phyloP scores from a whole-genome alignment of 2,329 filamentous ascomycete genomes.

The Chaetomium olivaceum region DNA sequence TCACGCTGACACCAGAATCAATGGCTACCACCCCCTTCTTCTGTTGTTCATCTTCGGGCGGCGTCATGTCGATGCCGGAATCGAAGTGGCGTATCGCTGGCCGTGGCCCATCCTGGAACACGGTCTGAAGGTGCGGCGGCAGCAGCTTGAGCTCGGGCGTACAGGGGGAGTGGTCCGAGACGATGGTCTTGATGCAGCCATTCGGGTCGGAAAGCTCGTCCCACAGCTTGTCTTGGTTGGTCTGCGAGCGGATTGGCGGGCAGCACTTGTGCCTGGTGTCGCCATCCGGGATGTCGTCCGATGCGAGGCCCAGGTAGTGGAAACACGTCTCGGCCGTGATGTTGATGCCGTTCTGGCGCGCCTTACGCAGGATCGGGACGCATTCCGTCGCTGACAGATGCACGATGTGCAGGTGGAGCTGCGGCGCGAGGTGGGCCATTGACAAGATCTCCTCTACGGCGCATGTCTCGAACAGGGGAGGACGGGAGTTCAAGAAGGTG shows the following conservation, averaged over 20 bases:
- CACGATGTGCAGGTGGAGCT: conserved; percentile 87
- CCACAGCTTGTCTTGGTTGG: conserved; percentile 87
- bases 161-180: conserved; percentile 95
- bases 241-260: conserved; percentile 79
- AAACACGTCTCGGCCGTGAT: conserved; percentile 96
- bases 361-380: conserved; percentile 76
- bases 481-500: conserved; percentile 89
- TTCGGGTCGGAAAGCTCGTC: conserved; percentile 69
- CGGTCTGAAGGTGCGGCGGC: conserved; percentile 61
- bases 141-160: conserved; percentile 92
- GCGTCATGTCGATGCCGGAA: conserved; percentile 54
- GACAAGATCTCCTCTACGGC: conserved; percentile 85
- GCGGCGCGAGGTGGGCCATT: conserved; percentile 75
- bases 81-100: conserved; percentile 50
- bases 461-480: conserved; percentile 85
- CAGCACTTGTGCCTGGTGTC: conserved; percentile 96
- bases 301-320: conserved; percentile 84
- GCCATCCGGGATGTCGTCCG: conserved; percentile 78
- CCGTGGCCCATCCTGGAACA: conserved; percentile 16
- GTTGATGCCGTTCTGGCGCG: conserved; percentile 71
- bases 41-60: conserved; percentile 31
- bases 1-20: not conserved
- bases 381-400: conserved; percentile 88
- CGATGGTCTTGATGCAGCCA: conserved; percentile 86
- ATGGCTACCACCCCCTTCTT: not conserved